Conservation (phyloP, 371 early-diverging fungal species). For the Apophysomyces trapeziformis region DNA sequence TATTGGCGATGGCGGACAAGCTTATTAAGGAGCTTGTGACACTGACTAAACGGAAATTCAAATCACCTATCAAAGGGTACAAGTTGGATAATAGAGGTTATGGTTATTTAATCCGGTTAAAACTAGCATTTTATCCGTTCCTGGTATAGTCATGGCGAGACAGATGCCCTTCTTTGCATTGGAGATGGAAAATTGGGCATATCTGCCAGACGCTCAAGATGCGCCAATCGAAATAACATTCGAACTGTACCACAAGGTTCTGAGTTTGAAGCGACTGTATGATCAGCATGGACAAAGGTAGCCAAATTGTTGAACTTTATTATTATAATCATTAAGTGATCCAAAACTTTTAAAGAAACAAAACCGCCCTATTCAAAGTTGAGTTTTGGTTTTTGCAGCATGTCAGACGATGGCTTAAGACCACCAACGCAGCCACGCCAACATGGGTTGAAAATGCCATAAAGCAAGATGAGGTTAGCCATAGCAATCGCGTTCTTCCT, state of each 20-base stretch:
- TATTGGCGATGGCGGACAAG: slow-evolving; percentile 27
- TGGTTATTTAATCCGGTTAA: neutral
- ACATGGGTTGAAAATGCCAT: slow-evolving; percentile 58
- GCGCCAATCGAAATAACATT: slow-evolving; percentile 34
- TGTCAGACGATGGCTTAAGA: slow-evolving; percentile 54
- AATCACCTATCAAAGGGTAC: slow-evolving; percentile 19
- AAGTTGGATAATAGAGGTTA: neutral
- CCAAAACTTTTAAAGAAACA: slow-evolving; percentile 12
- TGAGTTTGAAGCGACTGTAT: slow-evolving; percentile 29
- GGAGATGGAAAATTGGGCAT: slow-evolving; percentile 45
- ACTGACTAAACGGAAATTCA: slow-evolving; percentile 23
- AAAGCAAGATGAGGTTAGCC: slow-evolving; percentile 50
- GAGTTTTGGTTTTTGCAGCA: slow-evolving; percentile 61
- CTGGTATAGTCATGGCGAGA: slow-evolving; percentile 34
- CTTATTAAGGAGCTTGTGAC: slow-evolving; percentile 27
- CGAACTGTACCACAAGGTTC: slow-evolving; percentile 38
- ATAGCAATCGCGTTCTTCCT: no score
- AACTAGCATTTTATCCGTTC: slow-evolving; percentile 21
- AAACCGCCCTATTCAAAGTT: slow-evolving; percentile 45
- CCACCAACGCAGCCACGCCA: slow-evolving; percentile 43
- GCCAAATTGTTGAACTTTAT: neutral
- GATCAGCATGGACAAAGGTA: slow-evolving; percentile 33
- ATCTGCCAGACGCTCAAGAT: slow-evolving; percentile 24
- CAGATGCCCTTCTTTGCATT: slow-evolving; percentile 44
- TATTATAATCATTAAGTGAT: neutral